Evolutionary conservation across 352 stramenopile species (phyloP), one percentile per base, ranked within the genome.

Genomic region (Blastocystis sp.): DNA sequence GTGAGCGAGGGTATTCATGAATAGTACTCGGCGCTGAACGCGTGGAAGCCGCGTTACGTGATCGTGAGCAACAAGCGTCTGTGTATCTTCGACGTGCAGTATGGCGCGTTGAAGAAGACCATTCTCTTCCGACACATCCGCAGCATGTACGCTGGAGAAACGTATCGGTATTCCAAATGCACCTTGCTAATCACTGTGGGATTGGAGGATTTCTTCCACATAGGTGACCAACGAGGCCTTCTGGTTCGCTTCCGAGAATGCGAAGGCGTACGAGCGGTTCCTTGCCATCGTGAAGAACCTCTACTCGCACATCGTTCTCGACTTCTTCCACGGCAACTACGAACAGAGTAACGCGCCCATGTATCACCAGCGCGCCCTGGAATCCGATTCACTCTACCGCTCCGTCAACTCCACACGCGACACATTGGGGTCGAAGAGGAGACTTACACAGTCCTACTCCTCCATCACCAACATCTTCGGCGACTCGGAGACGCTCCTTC

Each of bases 41-140:
- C 61, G 27, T 81, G 69, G 69, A 81, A 81, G 27, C 46, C 48
- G 24, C 69, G 69, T 9, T 81, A 81, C 29, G 48, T 81, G 16
- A 81, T 81, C 40, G 21, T 81, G 36, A 81, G 69, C 46, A 81
- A 81, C 21, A 81, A 81, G 38, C 42, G 69, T 36, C n/a, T 81
- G 4, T 81, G 69, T 38, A 63, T 81, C 42, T 81, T 81, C 40
- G 21, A 40, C 21, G 63, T 44, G 0, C 29, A 81, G 27, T 81
- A 63, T 64, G 69, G 69, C 8, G 69, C 69, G 1, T 40, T 81
- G 8, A 81, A 81, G 48, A 81, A 81, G 34, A 65, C 49, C 1
- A 16, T 81, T 14, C 7, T 64, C 1, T 42, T 81, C 1, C 32
- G 32, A 16, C 54, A 57, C 29, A n/a, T 81, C 16, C 27, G 48